A percentile compares a stretch with the other conserved stretches of the same genome.
Evolutionary conservation across 1,139 yeast species (phyloP).

Genomic region (Taphrina deformans): DNA sequence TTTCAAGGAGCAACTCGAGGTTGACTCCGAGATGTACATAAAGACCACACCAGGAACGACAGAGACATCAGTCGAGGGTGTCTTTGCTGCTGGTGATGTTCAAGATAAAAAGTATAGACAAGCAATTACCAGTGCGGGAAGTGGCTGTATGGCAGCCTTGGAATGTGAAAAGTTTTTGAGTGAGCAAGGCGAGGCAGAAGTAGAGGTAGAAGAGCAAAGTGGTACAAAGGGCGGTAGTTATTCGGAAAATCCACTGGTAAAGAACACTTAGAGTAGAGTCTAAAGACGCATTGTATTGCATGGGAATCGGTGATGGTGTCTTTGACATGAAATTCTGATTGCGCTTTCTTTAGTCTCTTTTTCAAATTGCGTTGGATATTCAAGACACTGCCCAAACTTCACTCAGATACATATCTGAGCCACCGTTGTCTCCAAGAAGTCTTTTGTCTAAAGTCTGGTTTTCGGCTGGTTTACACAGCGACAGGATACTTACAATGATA

Average conservation of each 20-base stretch:
- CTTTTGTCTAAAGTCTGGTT: too few species aligned
- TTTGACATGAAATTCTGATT: too few species aligned
- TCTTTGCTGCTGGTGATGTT: constrained; percentile 98
- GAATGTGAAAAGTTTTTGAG: constrained; percentile 85
- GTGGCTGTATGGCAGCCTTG: constrained; percentile 99
- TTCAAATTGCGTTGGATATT: too few species aligned
- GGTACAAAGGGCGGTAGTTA: constrained; percentile 21
- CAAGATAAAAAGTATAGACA: constrained; percentile 97
- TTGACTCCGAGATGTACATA: constrained; percentile 86
- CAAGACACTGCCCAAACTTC: too few species aligned
- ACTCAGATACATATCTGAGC: too few species aligned
- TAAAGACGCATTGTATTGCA: neutral
- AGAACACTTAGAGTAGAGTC: constrained; percentile 14
- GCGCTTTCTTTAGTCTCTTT: too few species aligned
- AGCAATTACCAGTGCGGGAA: constrained; percentile 98
- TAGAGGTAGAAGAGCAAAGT: constrained; percentile 14
- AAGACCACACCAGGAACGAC: constrained; percentile 86
- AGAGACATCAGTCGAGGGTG: constrained; percentile 82
- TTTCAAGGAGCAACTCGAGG: constrained; percentile 72
- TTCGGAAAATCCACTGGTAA: constrained; percentile 27
- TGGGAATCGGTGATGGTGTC: neutral
- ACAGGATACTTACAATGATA: too few species aligned
- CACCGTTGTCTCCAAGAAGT: too few species aligned
- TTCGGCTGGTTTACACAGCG: too few species aligned
- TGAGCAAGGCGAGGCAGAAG: constrained; percentile 55